phyloP scores from a whole-genome alignment of 1,139 yeast species.

The Candida sp. region DNA sequence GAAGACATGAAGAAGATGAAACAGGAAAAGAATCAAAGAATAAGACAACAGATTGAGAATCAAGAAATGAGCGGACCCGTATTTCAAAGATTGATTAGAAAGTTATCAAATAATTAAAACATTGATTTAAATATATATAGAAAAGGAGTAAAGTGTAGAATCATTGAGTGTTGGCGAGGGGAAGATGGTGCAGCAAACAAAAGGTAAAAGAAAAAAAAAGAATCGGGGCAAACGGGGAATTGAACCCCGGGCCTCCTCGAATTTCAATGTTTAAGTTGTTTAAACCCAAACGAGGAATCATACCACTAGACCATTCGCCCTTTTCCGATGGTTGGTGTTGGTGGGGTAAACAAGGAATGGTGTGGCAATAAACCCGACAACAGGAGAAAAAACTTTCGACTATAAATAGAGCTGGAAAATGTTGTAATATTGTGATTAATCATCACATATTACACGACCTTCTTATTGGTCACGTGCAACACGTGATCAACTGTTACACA shows the following conservation, averaged over 20 bases:
- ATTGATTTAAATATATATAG: neutral
- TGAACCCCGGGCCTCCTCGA: slow-evolving; percentile 30
- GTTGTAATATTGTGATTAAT: too few relatives aligned
- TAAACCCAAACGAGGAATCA: slow-evolving; percentile 55
- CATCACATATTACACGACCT: too few relatives aligned
- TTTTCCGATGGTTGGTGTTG: neutral
- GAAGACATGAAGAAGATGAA: slow-evolving; percentile 58
- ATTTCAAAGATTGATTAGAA: slow-evolving; percentile 45
- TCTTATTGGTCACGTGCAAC: too few relatives aligned
- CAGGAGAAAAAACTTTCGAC: neutral
- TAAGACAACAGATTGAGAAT: slow-evolving; percentile 48
- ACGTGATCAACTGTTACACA: too few relatives aligned
- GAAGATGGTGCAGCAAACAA: neutral
- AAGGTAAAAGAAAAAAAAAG: slow-evolving; percentile 9
- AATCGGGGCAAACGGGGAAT: slow-evolving; percentile 26
- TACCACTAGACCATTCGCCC: slow-evolving; percentile 51
- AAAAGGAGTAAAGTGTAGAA: neutral
- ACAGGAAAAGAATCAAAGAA: slow-evolving; percentile 43
- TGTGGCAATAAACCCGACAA: neutral
- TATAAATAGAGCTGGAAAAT: too few relatives aligned
- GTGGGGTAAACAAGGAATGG: neutral
- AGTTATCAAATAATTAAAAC: slow-evolving; percentile 32
- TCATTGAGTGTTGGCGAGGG: too few relatives aligned
- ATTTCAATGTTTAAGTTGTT: slow-evolving; percentile 8
- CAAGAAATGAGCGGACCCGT: slow-evolving; percentile 40